Evolutionary conservation across 495 filamentous ascomycete species (phyloP), one percentile per base, ranked within the genome.

Genomic region (Cercophora newfieldiana): DNA sequence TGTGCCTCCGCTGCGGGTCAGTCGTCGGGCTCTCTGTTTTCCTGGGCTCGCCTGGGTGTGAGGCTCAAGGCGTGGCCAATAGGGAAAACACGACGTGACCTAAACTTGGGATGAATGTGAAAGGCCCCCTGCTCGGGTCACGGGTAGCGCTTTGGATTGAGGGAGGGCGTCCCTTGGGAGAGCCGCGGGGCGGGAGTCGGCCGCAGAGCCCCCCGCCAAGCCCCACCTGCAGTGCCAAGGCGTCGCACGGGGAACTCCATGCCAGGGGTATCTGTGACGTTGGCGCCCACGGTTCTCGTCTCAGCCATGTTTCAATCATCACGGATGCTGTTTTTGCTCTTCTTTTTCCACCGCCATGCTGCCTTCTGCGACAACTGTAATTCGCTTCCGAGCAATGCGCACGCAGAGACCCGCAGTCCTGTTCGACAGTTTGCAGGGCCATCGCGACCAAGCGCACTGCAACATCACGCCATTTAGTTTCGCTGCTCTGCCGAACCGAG

Each of bases 61-160:
- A 69, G 72, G 75, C 71, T 68, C 61, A 63, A 66, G 53, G 16
- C 3, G 33, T 22, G 28, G 64, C 75, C 70, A 77, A 76, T 75
- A 65, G 69, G 59, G n/a, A 7, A 30, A 44, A 44, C 10, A 14
- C 12, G 37, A 44, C 2, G 37, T n/a, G 8, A n/a, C 30, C 51
- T 74, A 75, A 75, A 71, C 75, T 79, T 79, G 69, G 72, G 75
- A 76, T 72, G 74, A 70, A 76, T 70, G 56, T 61, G 50, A 59
- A 24, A 47, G 54, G 6, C 54, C 60, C 70, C 72, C 67, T 73
- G 75, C 61, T 73, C 66, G 71, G 74, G 66, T 69, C 33, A 51
- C 63, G 53, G 72, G 68, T 66, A 54, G 60, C 66, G 61, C 61
- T 51, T 48, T 22, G 55, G 59, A 58, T 18, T 53, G 26, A 57